phyloP scores from a whole-genome alignment of 176 grass and related monocot species.

The Carex myosuroides region DNA sequence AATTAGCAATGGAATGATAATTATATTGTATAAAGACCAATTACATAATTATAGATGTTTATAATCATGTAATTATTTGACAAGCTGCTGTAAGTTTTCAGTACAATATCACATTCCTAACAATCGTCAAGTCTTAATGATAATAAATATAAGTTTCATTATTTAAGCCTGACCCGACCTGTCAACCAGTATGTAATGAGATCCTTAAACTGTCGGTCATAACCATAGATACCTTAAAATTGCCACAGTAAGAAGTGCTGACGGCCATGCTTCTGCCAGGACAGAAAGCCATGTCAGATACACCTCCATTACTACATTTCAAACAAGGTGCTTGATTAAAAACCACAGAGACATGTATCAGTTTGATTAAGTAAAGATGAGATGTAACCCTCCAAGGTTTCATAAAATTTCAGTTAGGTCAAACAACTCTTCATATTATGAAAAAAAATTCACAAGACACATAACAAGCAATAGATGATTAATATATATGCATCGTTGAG shows the following conservation, averaged over 20 bases:
- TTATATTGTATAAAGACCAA: not conserved
- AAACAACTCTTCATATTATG: not conserved
- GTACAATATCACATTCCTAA: not conserved
- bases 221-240: conserved; percentile 63
- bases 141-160: not conserved
- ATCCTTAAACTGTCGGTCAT: not conserved
- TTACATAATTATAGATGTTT: not conserved
- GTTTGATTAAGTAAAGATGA: not conserved
- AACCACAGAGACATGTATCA: not conserved
- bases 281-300: conserved; percentile 74
- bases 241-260: conserved; percentile 76
- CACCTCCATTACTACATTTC: conserved; percentile 52
- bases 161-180: not conserved
- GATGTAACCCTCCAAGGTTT: not conserved
- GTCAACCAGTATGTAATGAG: not conserved
- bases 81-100: not conserved
- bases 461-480: not conserved
- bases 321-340: conserved; percentile 15
- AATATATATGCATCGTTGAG: not conserved
- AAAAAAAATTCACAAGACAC: not conserved
- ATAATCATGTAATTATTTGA: not conserved
- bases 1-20: not conserved
- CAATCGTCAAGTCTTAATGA: not conserved
- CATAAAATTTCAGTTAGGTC: not conserved
- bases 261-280: conserved; percentile 69